A percentile compares a stretch with the other conserved stretches of the same genome.
These are phyloP conservation scores for Xylaria scruposa DNA, from an alignment of 495 filamentous ascomycete species.

Conservation along the genomic window DNA sequence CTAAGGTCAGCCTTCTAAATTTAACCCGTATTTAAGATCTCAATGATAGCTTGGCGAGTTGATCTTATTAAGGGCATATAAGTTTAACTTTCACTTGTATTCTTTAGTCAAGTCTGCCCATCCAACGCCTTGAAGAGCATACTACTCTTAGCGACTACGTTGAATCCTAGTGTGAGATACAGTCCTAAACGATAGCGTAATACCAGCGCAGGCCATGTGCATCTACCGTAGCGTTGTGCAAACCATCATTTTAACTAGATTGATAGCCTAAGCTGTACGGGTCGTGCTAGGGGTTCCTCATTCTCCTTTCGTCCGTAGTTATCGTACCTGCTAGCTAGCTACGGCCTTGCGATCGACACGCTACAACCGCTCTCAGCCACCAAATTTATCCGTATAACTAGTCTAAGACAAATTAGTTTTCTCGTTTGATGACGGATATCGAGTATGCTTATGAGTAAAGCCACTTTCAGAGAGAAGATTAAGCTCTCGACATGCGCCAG, in stretches of 20 bases:
- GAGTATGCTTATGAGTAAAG: background rate
- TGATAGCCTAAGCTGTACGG: no score
- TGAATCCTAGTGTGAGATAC: background rate
- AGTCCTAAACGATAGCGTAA: background rate
- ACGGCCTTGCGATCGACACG: background rate
- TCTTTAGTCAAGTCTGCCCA: background rate
- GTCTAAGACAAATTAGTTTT: conserved; percentile 10
- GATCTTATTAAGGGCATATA: background rate
- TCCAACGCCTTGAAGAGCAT: background rate
- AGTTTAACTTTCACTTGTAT: background rate
- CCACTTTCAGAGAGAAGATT: conserved; percentile 70
- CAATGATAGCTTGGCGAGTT: background rate
- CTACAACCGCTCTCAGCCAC: background rate
- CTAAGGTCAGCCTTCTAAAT: background rate
- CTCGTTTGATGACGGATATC: background rate
- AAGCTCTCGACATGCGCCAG: conserved; percentile 57
- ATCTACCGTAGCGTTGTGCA: no score
- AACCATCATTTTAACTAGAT: no score
- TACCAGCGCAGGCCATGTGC: background rate
- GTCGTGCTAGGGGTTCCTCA: no score
- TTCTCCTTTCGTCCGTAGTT: background rate
- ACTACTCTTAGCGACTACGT: background rate
- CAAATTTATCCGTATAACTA: background rate
- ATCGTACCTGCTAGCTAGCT: background rate
- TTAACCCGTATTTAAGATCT: no score